Evolutionary conservation across 2,329 filamentous ascomycete species (phyloP), one percentile per base, ranked within the genome.

Genomic region (Penicillium sp.): DNA sequence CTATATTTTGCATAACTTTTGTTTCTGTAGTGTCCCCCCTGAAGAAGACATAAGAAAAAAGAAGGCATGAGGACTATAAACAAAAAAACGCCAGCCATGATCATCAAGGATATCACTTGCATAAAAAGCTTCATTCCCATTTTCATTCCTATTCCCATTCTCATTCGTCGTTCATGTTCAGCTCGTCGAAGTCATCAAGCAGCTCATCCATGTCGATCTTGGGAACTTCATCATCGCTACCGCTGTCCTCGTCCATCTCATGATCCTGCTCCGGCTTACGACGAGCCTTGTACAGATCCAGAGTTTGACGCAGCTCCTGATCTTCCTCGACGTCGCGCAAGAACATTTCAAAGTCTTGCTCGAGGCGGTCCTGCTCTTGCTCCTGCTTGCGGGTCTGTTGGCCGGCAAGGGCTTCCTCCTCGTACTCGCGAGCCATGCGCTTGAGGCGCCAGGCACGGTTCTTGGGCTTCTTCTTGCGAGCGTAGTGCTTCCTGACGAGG

Each of bases 331-430:
- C 92, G 77, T 99, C 95, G 50, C 91, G 89, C 83, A 99, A 82
- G 87, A 99, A 99, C 86, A 93, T 88, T 82, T 99, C 95, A 80
- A 96, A 99, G 79, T 99, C 95, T 68, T 89, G 87, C 75, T 98
- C 93, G 82, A 96, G 88, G 66, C 89, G 88, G 62, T 93, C 91
- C 75, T 94, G 91, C 75, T 98, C 93, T 62, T 92, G 84, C 81
- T 97, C 71, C 45, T 73, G 64, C 45, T 66, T 65, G 51, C 67
- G 67, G 44, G 42, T 71, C 33, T 57, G 53, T 35, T 56, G 17
- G 35, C 58, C 61, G 5, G 54, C 56, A 10, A 61, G 26, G 7
- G 68, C 71, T 54, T 78, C 75, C 68, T 97, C 94, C 68, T 91
- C 90, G 76, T 97, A 92, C 66, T 98, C 93, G 80, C 88, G 90